Base-by-base conservation (phyloP, 1,284 basidiomycete species). In the Moesziomyces sp. region DNA sequence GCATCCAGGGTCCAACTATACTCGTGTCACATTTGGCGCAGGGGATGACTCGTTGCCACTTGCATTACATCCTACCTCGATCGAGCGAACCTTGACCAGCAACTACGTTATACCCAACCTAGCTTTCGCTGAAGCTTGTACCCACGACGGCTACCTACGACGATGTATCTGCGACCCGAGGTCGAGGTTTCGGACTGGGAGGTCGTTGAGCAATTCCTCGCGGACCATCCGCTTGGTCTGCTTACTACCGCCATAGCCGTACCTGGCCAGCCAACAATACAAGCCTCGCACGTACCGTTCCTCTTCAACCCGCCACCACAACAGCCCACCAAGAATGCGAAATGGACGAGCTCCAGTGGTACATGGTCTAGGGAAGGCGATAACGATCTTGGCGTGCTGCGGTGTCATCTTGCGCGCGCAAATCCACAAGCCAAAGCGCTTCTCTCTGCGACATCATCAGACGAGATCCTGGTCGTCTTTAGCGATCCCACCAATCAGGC, bases 341-440 rank as follows among this genome's bases (percentile, higher is more conserved):
- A 44, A 16, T 3, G 34, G 1, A 19, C n/a, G 0, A 48, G 45
- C 45, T 16, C 16, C 11, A 8, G 30, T 3, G 63, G 56, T 5
- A 65, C 58, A 2, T 57, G 54, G 65, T 44, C 2, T 14, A 2
- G n/a, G 13, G 16, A 35, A 1, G 26, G 43, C 14, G 10, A 6
- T 10, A 14, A n/a, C 11, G 52, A 62, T 46, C 53, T 59, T 1
- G 68, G 65, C 1, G 16, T 23, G 0, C 56, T 78, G 1, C 58
- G 53, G 16, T 62, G 76, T 24, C 74, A 76, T 34, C 46, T 78
- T 5, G 65, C 70, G 4, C 58, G 74, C 4, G 28, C 47, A 8
- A 78, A 78, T 42, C 76, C 76, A 0, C 76, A 78, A 46, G 59
- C 74, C 5, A 76, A 76, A 58, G 63, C 60, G 1, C 56, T 77